Conservation (phyloP, 2,329 filamentous ascomycete species). For the Penicillium griseofulvum region DNA sequence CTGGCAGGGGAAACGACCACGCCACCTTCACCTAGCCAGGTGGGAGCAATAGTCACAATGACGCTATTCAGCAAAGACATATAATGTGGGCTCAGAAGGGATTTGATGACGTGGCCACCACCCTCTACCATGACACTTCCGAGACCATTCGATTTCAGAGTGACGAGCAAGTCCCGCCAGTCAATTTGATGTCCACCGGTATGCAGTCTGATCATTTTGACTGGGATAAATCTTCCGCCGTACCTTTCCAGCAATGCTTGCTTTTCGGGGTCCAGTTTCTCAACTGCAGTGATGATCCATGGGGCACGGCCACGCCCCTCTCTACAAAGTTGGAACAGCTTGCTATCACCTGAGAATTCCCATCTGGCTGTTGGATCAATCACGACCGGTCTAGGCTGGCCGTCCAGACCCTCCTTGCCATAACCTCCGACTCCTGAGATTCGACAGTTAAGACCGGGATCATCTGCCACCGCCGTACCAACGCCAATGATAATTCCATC, state of each 20-base stretch:
- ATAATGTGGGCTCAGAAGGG: slow-evolving; percentile 60
- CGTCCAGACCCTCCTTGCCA: slow-evolving; percentile 46
- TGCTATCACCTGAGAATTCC: slow-evolving; percentile 58
- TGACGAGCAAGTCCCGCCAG: slow-evolving; percentile 62
- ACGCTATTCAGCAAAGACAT: slow-evolving; percentile 66
- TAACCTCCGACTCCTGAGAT: slow-evolving; percentile 58
- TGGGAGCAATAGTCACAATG: slow-evolving; percentile 84
- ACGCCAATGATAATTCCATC: slow-evolving; percentile 82
- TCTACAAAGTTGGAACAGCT: slow-evolving; percentile 62
- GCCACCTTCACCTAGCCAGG: slow-evolving; percentile 77
- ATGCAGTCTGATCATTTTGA: slow-evolving; percentile 17
- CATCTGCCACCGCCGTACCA: slow-evolving; percentile 77
- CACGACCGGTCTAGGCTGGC: slow-evolving; percentile 75
- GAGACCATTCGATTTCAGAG: slow-evolving; percentile 58
- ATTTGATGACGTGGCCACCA: slow-evolving; percentile 77
- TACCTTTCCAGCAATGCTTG: slow-evolving; percentile 25
- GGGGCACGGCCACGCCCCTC: slow-evolving; percentile 67
- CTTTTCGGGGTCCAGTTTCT: slow-evolving; percentile 13
- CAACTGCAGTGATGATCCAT: slow-evolving; percentile 57
- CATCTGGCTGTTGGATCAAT: slow-evolving; percentile 74
- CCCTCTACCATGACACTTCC: slow-evolving; percentile 87
- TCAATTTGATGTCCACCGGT: slow-evolving; percentile 29
- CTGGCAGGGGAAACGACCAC: slow-evolving; percentile 71
- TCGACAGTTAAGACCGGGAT: slow-evolving; percentile 85
- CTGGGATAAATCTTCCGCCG: slow-evolving; percentile 33